phyloP scores from a whole-genome alignment of 1,284 basidiomycete genomes.

The Tylopilus orsonianus region DNA sequence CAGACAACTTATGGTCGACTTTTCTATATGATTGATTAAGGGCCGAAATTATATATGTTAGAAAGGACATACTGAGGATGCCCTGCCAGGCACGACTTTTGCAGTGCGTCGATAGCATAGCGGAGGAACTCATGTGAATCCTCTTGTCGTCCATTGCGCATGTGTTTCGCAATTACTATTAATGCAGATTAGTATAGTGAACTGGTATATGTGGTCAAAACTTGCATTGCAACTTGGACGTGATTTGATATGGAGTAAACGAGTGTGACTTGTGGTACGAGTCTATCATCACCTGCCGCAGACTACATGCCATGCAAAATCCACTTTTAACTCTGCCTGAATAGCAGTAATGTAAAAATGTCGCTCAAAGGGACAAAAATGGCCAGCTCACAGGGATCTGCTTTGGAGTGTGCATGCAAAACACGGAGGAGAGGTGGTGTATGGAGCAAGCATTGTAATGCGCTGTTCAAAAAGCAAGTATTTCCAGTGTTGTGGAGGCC shows the following conservation, averaged over 20 bases:
- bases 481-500: conserved; percentile 94
- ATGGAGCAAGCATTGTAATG: conserved; percentile 91
- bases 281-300: conserved; percentile 55
- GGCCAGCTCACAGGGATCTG: conserved; percentile 50
- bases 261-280: conserved; percentile 47
- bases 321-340: conserved; percentile 53
- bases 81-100: conserved; percentile 80
- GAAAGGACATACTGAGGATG: conserved; percentile 59
- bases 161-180: conserved; percentile 86
- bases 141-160: conserved; percentile 91
- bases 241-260: conserved; percentile 64
- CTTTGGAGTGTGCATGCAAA: conserved; percentile 56
- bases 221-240: conserved; percentile 68
- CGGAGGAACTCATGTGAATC: conserved; percentile 98
- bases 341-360: conserved; percentile 15
- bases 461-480: conserved; percentile 97
- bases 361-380: background rate
- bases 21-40: conserved; percentile 51
- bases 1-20: conserved; percentile 75
- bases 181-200: conserved; percentile 11
- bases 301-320: conserved; percentile 80
- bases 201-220: conserved; percentile 15
- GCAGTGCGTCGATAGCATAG: conserved; percentile 90
- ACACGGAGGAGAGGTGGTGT: conserved; percentile 86
- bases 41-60: conserved; percentile 4